These are phyloP conservation scores for Huiozyma sinensis DNA, from an alignment of 805 yeast genomes.

Conservation along the genomic window DNA sequence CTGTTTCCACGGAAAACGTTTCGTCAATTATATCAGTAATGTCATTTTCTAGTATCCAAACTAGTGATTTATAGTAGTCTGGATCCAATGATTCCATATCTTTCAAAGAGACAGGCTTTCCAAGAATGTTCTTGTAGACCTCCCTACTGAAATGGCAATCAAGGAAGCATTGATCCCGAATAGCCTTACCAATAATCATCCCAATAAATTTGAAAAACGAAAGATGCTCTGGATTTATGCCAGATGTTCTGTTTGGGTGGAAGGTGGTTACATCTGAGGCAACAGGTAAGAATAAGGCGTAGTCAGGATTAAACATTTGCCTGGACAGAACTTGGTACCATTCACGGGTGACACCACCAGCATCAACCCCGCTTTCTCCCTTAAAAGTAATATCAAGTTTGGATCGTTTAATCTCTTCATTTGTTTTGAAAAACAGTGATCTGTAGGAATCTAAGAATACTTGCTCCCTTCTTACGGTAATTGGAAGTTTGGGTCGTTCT, in stretches of 20 bases:
- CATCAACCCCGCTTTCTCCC: slow-evolving; percentile 95
- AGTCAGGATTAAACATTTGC: slow-evolving; percentile 93
- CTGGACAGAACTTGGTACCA: slow-evolving; percentile 93
- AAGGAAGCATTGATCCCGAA: slow-evolving; percentile 70
- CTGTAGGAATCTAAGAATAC: slow-evolving; percentile 88
- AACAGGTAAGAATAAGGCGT: slow-evolving; percentile 84
- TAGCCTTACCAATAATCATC: slow-evolving; percentile 86
- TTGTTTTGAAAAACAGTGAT: slow-evolving; percentile 65
- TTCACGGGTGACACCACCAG: slow-evolving; percentile 95
- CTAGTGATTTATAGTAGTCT: slow-evolving; percentile 81
- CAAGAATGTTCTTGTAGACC: slow-evolving; percentile 78
- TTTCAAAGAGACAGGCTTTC: slow-evolving; percentile 69
- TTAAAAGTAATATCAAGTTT: slow-evolving; percentile 73
- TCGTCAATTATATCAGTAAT: slow-evolving; percentile 92
- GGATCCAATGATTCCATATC: slow-evolving; percentile 92
- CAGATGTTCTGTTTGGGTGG: slow-evolving; percentile 89
- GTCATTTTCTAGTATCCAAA: slow-evolving; percentile 96
- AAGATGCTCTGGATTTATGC: slow-evolving; percentile 86
- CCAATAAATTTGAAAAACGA: slow-evolving; percentile 94
- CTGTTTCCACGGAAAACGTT: slow-evolving; percentile 86
- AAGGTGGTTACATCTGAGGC: slow-evolving; percentile 87
- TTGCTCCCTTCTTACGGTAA: slow-evolving; percentile 75
- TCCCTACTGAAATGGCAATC: slow-evolving; percentile 95
- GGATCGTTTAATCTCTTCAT: slow-evolving; percentile 60
- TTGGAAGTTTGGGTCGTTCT: slow-evolving; percentile 40